Conservation (phyloP, 768 basidiomycete genomes). For the Mycena leptocephala region DNA sequence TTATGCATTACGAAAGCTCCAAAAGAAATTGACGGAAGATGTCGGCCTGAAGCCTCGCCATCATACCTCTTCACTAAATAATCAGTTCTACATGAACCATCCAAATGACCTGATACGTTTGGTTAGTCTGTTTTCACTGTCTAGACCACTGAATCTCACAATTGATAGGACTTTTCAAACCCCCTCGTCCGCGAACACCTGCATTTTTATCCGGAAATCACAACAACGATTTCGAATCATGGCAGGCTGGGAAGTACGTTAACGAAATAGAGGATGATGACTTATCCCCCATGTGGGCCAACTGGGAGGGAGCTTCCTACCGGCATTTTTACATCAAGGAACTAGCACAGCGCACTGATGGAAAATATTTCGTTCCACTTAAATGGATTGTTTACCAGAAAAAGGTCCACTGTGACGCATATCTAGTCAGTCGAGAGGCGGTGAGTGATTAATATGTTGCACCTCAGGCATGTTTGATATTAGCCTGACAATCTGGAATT, state of each 20-base stretch:
- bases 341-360: background rate
- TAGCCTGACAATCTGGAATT: too few species aligned
- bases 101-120: constrained; percentile 27
- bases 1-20: constrained; percentile 39
- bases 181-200: constrained; percentile 35
- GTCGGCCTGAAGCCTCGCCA: constrained; percentile 33
- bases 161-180: constrained; percentile 42
- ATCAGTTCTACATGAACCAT: constrained; percentile 48
- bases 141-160: too few species aligned
- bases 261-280: constrained; percentile 11
- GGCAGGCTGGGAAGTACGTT: constrained; percentile 15
- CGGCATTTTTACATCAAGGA: constrained; percentile 14
- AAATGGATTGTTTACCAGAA: background rate
- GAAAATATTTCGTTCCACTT: constrained; percentile 41
- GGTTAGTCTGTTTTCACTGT: constrained; percentile 23
- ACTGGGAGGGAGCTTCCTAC: background rate
- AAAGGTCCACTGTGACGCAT: too few species aligned
- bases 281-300: constrained; percentile 24
- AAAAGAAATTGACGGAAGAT: constrained; percentile 36
- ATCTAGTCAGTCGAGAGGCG: background rate
- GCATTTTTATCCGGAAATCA: too few species aligned
- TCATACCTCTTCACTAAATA: constrained; percentile 42
- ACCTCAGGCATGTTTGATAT: too few species aligned
- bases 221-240: constrained; percentile 33
- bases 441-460: too few species aligned